These are phyloP conservation scores for Pythium scleroteichum DNA, from an alignment of 352 stramenopile genomes.

Conservation along the genomic window DNA sequence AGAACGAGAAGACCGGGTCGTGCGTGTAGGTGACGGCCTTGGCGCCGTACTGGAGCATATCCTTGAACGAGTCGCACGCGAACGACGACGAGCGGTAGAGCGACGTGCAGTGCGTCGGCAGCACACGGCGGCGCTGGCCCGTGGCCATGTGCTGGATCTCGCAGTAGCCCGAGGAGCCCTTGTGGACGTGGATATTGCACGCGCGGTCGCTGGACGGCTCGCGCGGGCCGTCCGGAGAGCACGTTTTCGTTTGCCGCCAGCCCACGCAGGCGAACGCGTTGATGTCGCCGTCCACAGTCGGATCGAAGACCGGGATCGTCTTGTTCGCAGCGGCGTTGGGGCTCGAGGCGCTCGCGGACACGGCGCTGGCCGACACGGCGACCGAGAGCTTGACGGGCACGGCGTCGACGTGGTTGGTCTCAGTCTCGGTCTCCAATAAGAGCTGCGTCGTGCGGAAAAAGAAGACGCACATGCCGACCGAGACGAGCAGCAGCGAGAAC, in stretches of 20 bases:
- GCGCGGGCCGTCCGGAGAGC: constrained; percentile 13
- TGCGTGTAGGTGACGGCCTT: constrained; percentile 19
- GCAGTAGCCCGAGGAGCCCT: constrained; percentile 23
- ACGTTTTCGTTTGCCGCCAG: constrained; percentile 22
- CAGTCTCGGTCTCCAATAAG: neutral
- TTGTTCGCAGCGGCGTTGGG: neutral
- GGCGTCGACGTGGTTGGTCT: neutral
- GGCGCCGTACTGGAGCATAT: constrained; percentile 13
- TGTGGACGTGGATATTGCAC: constrained; percentile 6
- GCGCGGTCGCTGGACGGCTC: neutral
- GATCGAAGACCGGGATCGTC: constrained; percentile 1
- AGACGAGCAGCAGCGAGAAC: constrained; percentile 1
- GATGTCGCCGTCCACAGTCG: neutral
- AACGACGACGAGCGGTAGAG: neutral
- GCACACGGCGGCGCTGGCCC: constrained; percentile 5
- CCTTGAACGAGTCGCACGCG: constrained; percentile 11
- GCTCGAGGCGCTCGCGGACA: no score
- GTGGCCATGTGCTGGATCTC: constrained; percentile 17
- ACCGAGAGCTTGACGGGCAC: constrained; percentile 31
- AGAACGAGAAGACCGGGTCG: constrained; percentile 4
- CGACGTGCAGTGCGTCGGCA: constrained; percentile 25
- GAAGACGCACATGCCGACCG: constrained; percentile 1
- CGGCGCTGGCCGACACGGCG: neutral
- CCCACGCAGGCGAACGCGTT: constrained; percentile 18
- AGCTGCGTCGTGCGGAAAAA: neutral